phyloP scores from a whole-genome alignment of 2,329 filamentous ascomycete genomes.

The Saccharata proteae region DNA sequence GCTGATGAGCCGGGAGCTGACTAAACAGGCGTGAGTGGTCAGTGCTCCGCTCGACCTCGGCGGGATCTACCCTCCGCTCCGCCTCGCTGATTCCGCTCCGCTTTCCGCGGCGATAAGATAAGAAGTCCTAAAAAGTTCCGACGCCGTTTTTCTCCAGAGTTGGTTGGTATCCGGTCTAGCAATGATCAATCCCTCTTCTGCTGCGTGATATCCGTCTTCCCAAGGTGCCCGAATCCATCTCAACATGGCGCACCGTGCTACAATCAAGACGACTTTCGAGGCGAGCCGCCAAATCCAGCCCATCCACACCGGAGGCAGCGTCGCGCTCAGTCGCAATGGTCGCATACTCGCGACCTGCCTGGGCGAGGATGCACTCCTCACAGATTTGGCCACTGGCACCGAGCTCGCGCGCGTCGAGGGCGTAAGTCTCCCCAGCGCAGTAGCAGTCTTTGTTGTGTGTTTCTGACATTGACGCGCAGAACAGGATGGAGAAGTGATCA shows the following conservation, averaged over 20 bases:
- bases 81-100: no score
- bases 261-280: constrained; percentile 78
- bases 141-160: background rate
- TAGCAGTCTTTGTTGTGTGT: constrained; percentile 1
- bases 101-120: no score
- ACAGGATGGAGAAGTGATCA: constrained; percentile 56
- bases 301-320: constrained; percentile 84
- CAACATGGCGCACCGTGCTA: constrained; percentile 42
- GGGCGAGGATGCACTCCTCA: constrained; percentile 84
- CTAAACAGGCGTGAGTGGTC: no score
- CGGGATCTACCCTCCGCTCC: no score
- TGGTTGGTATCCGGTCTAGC: no score
- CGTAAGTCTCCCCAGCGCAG: constrained; percentile 37
- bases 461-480: constrained; percentile 28
- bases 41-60: no score
- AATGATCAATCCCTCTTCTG: background rate
- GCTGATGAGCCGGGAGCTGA: no score
- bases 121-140: constrained; percentile 6
- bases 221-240: background rate
- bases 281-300: constrained; percentile 72
- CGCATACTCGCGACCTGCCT: constrained; percentile 75
- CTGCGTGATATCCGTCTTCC: background rate
- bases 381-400: constrained; percentile 69
- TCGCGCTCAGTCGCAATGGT: constrained; percentile 70
- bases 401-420: constrained; percentile 81